Conservation (phyloP, 108 stramenopile species). For the Pseudonitzschia pungens region DNA sequence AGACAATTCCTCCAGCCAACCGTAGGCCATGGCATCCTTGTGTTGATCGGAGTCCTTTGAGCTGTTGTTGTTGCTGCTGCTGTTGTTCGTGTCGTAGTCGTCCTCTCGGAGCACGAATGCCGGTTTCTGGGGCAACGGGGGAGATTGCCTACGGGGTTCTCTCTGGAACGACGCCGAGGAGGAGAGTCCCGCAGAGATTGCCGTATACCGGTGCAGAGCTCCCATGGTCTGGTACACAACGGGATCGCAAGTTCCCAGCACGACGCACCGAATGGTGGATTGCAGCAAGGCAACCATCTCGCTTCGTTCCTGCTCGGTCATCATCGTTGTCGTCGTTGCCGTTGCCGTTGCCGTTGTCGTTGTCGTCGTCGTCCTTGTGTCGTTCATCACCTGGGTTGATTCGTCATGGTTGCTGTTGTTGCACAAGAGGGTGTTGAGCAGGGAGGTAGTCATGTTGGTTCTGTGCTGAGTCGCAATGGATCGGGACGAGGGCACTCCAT, state of each 20-base stretch:
- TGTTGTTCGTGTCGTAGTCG: neutral
- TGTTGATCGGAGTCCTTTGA: neutral
- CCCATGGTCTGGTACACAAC: conserved; percentile 16
- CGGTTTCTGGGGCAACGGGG: neutral
- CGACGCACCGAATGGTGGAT: neutral
- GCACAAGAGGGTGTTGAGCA: neutral
- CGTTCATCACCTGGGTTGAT: too few species aligned
- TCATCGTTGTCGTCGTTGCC: neutral
- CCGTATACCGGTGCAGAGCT: conserved; percentile 16
- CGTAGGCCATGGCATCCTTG: neutral
- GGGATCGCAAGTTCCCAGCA: neutral
- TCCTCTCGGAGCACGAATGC: neutral
- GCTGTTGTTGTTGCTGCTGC: neutral
- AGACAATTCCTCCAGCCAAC: conserved; percentile 12
- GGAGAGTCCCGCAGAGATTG: neutral
- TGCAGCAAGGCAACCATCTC: neutral
- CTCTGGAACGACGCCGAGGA: too few species aligned
- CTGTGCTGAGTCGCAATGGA: neutral
- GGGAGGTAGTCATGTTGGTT: neutral
- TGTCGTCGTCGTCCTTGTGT: neutral
- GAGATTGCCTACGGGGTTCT: too few species aligned
- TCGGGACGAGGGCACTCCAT: too few species aligned
- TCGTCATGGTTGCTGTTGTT: neutral
- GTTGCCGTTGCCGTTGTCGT: neutral
- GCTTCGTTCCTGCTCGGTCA: neutral